Evolutionary conservation across 495 filamentous ascomycete species (phyloP).

Genomic region (Aspergillus ellipticus): DNA sequence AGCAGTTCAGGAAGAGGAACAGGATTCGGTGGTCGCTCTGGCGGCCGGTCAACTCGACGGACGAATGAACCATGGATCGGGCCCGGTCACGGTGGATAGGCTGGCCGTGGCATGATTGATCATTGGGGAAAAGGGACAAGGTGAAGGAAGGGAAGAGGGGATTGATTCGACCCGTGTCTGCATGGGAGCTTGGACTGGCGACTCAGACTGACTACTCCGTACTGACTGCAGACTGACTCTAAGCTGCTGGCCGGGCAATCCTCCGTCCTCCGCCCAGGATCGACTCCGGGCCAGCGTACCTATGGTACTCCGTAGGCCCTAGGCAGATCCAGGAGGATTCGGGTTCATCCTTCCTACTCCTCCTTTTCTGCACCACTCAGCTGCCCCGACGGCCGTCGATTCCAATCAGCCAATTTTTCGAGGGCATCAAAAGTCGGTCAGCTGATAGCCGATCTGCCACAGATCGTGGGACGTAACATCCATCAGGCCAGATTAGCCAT

Average conservation of each 20-base stretch:
- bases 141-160: not conserved
- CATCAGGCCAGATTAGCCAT: not conserved
- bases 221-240: too few relatives aligned
- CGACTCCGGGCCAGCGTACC: too few relatives aligned
- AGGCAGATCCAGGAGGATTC: not conserved
- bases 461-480: constrained; percentile 6
- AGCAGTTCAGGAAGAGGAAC: too few relatives aligned
- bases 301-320: too few relatives aligned
- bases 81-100: not conserved
- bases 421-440: constrained; percentile 1
- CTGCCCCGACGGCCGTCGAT: not conserved
- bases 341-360: not conserved
- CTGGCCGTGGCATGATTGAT: not conserved
- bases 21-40: too few relatives aligned
- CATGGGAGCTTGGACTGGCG: too few relatives aligned
- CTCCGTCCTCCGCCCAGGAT: too few relatives aligned
- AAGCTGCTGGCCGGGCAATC: too few relatives aligned
- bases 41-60: too few relatives aligned
- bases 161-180: not conserved
- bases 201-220: too few relatives aligned
- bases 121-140: not conserved
- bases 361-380: too few relatives aligned
- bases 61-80: not conserved
- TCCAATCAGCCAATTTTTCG: not conserved
- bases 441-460: constrained; percentile 6